phyloP scores from a whole-genome alignment of 306 rosid genomes.

The Phaseolus lunatus region DNA sequence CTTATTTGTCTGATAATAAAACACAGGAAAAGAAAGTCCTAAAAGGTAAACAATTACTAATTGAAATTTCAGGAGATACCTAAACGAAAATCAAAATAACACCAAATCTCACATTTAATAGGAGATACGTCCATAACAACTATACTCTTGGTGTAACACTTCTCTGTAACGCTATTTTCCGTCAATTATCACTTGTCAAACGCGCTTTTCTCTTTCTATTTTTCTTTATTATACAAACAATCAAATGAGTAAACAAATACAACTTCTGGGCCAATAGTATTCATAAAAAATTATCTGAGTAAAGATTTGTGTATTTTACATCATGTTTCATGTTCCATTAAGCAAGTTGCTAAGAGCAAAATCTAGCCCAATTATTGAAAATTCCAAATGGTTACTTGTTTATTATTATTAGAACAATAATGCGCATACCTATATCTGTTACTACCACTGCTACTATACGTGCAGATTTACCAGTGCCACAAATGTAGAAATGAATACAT shows the following conservation, averaged over 20 bases:
- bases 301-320: not conserved
- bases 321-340: conserved; percentile 39
- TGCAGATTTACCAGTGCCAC: conserved; percentile 39
- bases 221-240: not conserved
- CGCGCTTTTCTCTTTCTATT: not conserved
- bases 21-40: conserved; percentile 29
- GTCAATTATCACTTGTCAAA: not conserved
- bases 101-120: conserved; percentile 47
- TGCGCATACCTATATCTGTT: conserved; percentile 32
- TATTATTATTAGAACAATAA: conserved; percentile 38
- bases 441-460: conserved; percentile 18
- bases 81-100: conserved; percentile 20
- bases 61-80: conserved; percentile 31
- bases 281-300: not conserved
- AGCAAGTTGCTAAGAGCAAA: conserved; percentile 43
- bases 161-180: not conserved
- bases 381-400: conserved; percentile 31
- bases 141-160: not conserved
- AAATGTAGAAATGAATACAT: conserved; percentile 39
- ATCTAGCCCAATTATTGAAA: conserved; percentile 26
- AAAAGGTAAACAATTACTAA: conserved; percentile 14
- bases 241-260: conserved; percentile 31
- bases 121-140: not conserved
- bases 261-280: conserved; percentile 32
- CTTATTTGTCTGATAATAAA: conserved; percentile 45